Base-by-base conservation (phyloP, 177 flowering plant genomes). In the Vitis hybrid region DNA sequence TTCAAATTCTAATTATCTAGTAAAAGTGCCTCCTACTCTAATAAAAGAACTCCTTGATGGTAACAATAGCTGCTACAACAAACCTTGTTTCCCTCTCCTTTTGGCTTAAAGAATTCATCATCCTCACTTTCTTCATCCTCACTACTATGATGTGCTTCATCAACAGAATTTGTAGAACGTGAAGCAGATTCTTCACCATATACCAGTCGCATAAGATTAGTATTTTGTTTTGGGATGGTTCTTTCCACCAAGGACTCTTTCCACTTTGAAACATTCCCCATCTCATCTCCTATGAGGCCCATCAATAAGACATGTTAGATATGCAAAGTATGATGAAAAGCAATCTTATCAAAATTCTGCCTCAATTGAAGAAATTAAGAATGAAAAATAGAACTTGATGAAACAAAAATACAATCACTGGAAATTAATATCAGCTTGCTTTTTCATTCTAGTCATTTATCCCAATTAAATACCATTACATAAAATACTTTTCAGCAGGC, bases 171-270 rank as follows among this genome's bases (percentile, higher is more conserved):
- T 60, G 76, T 41, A 6, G 81, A 65, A 51, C 77, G 70, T 51
- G 80, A 59, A 53, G 67, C 66, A 67, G 87, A 61, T 49, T 80
- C 81, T 49, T 41, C 46, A 41, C 94, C 97, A 81, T 95, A 95
- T 3, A 95, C 97, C 80, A 93, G 88, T 72, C 93, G 92, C 91
- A 79, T 90, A 55, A 95, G 93, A 81, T 88, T 93, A 13, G 73
- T 63, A 63, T 62, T 80, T 68, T 79, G 85, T 63, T 84, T 80
- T 15, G 76, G 76, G 10, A 64, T 18, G 24, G 87, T 79, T 70
- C 86, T 84, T 58, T 84, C 84, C 49, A 77, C 50, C 85, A 93
- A 77, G 21, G 90, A 78, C 58, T 89, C 97, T 76, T 86, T 91
- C 94, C 97, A 93, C 75, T 82, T 93, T 62, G 98, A 84, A 73